Percentiles rank a stretch among this genome's conserved stretches.
phyloP scores from a whole-genome alignment of 73 alveolate genomes.

The Blepharisma stoltei region DNA sequence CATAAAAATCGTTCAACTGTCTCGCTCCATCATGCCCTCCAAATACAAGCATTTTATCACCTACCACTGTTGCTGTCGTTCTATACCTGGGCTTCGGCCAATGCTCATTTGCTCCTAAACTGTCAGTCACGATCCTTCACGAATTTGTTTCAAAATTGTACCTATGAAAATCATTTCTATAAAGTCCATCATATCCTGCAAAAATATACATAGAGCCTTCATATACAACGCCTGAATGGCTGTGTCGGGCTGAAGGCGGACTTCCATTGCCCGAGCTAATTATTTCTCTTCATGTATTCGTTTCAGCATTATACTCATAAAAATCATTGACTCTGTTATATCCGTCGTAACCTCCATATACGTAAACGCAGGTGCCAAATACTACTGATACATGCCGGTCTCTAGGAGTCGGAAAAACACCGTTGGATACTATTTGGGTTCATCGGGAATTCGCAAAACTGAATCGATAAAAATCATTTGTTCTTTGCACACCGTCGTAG shows the following conservation, averaged over 20 bases:
- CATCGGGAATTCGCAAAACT: constrained; percentile 35
- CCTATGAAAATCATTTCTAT: constrained; percentile 61
- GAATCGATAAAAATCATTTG: constrained; percentile 77
- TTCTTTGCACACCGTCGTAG: constrained; percentile 80
- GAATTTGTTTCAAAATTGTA: constrained; percentile 42
- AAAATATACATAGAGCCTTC: constrained; percentile 83
- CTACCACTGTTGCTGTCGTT: constrained; percentile 58
- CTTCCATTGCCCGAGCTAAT: constrained; percentile 44
- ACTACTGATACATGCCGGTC: constrained; percentile 76
- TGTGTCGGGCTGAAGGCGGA: constrained; percentile 71
- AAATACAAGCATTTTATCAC: constrained; percentile 65
- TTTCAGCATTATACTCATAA: constrained; percentile 49
- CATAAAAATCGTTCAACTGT: constrained; percentile 65
- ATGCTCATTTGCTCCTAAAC: constrained; percentile 41
- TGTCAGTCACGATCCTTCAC: constrained; percentile 48
- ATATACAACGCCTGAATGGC: constrained; percentile 69
- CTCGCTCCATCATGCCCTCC: constrained; percentile 82
- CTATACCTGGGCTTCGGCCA: constrained; percentile 76
- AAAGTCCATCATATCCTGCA: constrained; percentile 89
- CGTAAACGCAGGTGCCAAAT: constrained; percentile 53
- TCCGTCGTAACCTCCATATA: constrained; percentile 77
- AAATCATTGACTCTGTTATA: constrained; percentile 65
- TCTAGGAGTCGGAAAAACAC: constrained; percentile 51
- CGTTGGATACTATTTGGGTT: constrained; percentile 8
- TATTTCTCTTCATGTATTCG: constrained; percentile 39